phyloP scores from a whole-genome alignment of 179 eudicot genomes.

The Patellifolia procumbens region DNA sequence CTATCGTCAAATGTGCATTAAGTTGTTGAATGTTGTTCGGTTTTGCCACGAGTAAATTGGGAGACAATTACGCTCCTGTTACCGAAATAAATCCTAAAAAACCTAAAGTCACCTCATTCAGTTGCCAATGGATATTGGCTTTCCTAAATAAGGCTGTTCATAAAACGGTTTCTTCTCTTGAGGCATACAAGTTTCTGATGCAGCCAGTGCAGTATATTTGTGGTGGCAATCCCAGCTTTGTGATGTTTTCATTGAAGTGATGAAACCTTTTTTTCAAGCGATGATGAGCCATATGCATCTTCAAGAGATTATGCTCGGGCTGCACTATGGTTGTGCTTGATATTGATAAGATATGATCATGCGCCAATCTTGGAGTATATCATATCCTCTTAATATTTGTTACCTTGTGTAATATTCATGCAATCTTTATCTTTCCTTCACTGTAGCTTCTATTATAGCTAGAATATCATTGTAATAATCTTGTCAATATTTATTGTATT shows the following conservation, averaged over 20 bases:
- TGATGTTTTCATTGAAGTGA: conserved; percentile 83
- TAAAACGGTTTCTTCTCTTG: conserved; percentile 65
- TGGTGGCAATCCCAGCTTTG: conserved; percentile 98
- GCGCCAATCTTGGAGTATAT: too few relatives aligned
- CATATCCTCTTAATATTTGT: too few relatives aligned
- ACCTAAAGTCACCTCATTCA: conserved; percentile 64
- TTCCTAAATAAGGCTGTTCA: conserved; percentile 74
- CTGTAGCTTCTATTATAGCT: too few relatives aligned
- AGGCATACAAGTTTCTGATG: conserved; percentile 83
- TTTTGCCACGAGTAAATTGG: conserved; percentile 92
- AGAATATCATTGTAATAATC: too few relatives aligned
- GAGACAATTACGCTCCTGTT: conserved; percentile 79
- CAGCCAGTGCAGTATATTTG: conserved; percentile 74
- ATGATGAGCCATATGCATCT: conserved; percentile 45
- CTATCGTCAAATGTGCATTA: conserved; percentile 97
- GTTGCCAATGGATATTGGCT: conserved; percentile 94
- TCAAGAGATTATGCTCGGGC: conserved; percentile 65
- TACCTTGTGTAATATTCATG: too few relatives aligned
- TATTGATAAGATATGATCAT: too few relatives aligned
- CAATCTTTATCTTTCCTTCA: too few relatives aligned
- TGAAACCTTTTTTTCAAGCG: conserved; percentile 71
- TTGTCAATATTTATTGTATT: too few relatives aligned
- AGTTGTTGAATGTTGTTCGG: conserved; percentile 92
- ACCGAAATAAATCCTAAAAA: conserved; percentile 36
- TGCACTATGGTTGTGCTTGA: conserved; percentile 84